A percentile compares a stretch with the other conserved stretches of the same genome.
Conservation (phyloP, 2,329 filamentous ascomycete genomes). For the Ophiostoma himal-ulmi region DNA sequence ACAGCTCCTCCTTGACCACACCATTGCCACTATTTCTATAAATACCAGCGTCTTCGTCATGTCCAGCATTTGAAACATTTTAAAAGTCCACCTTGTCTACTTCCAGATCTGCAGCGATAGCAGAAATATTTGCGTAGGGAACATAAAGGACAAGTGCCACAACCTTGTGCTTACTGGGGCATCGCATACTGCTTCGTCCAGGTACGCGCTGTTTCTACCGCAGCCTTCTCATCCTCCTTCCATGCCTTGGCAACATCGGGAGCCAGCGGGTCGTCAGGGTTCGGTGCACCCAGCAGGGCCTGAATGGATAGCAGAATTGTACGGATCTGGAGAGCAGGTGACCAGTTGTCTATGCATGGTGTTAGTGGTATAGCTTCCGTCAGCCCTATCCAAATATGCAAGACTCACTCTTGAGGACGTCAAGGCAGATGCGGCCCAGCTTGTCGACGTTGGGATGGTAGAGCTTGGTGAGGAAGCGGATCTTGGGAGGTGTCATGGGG, state of each 20-base stretch:
- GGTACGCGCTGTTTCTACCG: constrained; percentile 84
- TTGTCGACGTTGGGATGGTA: constrained; percentile 99
- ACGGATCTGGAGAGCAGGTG: constrained; percentile 91
- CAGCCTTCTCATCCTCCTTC: constrained; percentile 92
- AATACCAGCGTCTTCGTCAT: no score
- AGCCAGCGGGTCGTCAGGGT: constrained; percentile 96
- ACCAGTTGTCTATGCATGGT: constrained; percentile 78
- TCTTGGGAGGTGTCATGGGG: constrained; percentile 97
- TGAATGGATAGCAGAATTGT: constrained; percentile 99
- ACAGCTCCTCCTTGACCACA: background rate
- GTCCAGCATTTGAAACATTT: no score
- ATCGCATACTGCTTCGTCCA: constrained; percentile 84
- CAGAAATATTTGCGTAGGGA: background rate
- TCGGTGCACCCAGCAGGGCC: constrained; percentile 88
- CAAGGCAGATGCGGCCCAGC: constrained; percentile 91
- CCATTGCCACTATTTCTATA: background rate
- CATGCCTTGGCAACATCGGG: constrained; percentile 96
- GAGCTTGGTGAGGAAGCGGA: constrained; percentile 97
- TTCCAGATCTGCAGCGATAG: no score
- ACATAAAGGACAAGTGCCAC: background rate
- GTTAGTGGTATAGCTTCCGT: background rate
- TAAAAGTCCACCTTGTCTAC: no score
- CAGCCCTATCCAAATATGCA: background rate
- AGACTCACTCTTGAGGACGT: constrained; percentile 81
- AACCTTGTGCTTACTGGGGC: constrained; percentile 33